Evolutionary conservation across 495 filamentous ascomycete genomes (phyloP), one percentile per base, ranked within the genome.

Genomic region (Trichoderma erinaceum): DNA sequence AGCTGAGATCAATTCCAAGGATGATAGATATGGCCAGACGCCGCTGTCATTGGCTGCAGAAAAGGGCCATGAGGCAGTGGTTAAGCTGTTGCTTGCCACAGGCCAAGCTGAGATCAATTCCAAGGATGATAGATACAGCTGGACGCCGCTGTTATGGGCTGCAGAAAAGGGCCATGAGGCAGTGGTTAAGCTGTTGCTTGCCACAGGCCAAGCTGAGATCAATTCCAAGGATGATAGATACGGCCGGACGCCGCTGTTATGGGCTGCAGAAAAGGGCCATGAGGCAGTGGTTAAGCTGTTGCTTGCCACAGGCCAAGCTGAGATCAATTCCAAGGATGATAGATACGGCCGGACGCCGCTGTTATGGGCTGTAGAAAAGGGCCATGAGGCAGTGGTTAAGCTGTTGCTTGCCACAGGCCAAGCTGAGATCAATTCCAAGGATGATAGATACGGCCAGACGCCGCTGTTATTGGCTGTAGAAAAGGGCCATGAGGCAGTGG

Each of bases 201-300:
- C 12, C 4, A 21, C 52, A 29, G 52, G 52, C 29, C 29, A 29
- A n/a, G 52, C 27, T 29, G 27, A 61, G 1, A 21, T 61, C 18
- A 61, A 61, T 61, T 23, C 52, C 52, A 23, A n/a, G n/a, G n/a
- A n/a, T n/a, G n/a, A n/a, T n/a, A n/a, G n/a, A n/a, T n/a, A n/a
- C n/a, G n/a, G n/a, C n/a, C n/a, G n/a, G 27, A 29, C 52, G 18
- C 52, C 52, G 27, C 27, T 61, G 52, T 29, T 4, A 11, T 46
- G 35, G 65, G 52, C 56, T 32, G 23, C 35, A 44, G 63, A 44
- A 35, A 52, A 13, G 56, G 68, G 18, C 52, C 66, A n/a, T 69
- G 68, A 16, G 66, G 73, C 63, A 52, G 72, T 43, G 50, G 44
- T 61, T 23, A 23, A 23, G 4, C 23, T 76, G 2, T 69, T 79